Evolutionary conservation across 305 asterid genomes (phyloP), one percentile per base, ranked within the genome.

Genomic region (Fraxinus nigra): DNA sequence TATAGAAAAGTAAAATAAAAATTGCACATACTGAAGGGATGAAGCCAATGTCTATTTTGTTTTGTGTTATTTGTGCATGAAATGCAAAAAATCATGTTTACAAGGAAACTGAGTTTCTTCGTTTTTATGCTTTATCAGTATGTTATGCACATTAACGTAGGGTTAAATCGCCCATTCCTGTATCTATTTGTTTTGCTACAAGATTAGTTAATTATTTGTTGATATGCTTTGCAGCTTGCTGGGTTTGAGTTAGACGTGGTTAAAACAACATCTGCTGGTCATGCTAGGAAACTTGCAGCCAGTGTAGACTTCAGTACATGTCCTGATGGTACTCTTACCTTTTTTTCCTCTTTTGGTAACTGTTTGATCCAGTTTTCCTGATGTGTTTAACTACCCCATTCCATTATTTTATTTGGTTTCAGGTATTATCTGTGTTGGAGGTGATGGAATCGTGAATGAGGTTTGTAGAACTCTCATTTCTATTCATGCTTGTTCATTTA

Each of bases 351-450:
- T 72, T 35, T 56, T 26, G 26, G 18, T 37, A 63, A 51, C 63
- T 48, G 61, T 74, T 82, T 69, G 56, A 77, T 72, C 20, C 33
- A 82, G 73, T 82, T 79, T 3, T 33, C 16, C n/a, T 48, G 59
- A 75, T 51, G 51, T 75, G 59, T 78, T 28, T 33, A 79, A 85
- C 74, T 54, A 75, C 61, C 84, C 40, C n/a, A 30, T 82, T 78
- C 79, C 76, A 30, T 38, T 28, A 18, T 37, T 63, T 72, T 26
- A 65, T 65, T 35, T 76, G 75, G 54, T 34, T 82, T 40, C 93
- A 93, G 97, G 97, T 80, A 93, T 93, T 81, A 92, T 93, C 85
- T 93, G 97, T 76, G 97, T 93, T 79, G 97, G 97, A 77, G 97
- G 97, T 74, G 97, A 93, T 84, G 97, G 97, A 80, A 90, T 93